These are phyloP conservation scores for Melocanna baccifera DNA, from an alignment of 176 grass and related monocot species.

Conservation along the genomic window DNA sequence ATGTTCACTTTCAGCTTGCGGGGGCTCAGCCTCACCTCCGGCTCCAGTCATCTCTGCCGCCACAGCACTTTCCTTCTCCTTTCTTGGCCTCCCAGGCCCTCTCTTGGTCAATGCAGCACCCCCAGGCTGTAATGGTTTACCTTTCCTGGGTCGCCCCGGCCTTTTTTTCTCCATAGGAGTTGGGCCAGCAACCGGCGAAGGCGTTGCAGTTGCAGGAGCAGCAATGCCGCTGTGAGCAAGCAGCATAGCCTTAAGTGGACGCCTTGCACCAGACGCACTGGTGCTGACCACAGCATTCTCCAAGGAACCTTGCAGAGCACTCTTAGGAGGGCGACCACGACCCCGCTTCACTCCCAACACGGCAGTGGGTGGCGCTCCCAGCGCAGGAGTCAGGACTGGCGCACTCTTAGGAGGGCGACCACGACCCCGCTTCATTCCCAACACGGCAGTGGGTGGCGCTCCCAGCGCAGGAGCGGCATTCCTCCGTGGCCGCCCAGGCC, in stretches of 20 bases:
- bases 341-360: background rate
- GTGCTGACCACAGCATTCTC: background rate
- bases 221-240: background rate
- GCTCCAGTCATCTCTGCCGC: background rate
- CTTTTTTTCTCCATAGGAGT: background rate
- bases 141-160: background rate
- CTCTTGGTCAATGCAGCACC: background rate
- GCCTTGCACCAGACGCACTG: conserved; percentile 1
- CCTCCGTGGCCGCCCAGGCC: background rate
- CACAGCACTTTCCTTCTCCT: background rate
- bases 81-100: conserved; percentile 29
- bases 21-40: background rate
- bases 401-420: conserved; percentile 19
- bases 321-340: conserved; percentile 22
- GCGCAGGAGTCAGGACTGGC: too few species aligned
- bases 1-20: background rate
- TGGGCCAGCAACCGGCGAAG: background rate
- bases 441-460: background rate
- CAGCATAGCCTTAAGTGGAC: background rate
- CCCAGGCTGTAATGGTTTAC: background rate
- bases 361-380: background rate
- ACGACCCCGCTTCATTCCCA: background rate
- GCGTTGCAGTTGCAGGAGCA: background rate
- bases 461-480: background rate
- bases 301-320: background rate